phyloP scores from a whole-genome alignment of 352 stramenopile species.

The Globisporangium uncinulatum region DNA sequence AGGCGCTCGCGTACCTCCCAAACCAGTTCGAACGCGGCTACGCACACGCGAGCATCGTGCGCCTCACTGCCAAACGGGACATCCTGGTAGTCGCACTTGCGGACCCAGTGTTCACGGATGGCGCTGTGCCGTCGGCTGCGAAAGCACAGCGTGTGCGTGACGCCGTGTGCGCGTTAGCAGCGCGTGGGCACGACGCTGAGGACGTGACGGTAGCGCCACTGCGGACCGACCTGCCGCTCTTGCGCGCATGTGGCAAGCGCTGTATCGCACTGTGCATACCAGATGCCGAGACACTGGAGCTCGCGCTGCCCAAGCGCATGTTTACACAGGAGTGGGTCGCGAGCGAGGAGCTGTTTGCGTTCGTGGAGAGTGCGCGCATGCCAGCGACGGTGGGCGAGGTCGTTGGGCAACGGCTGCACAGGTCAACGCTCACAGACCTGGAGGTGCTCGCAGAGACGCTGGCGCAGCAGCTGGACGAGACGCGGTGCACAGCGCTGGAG shows the following conservation, averaged over 20 bases:
- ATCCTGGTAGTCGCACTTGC: slow-evolving; percentile 7
- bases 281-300: slow-evolving; percentile 14
- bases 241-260: slow-evolving; percentile 11
- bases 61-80: slow-evolving; percentile 3
- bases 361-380: slow-evolving; percentile 9
- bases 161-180: slow-evolving; percentile 1
- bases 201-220: background rate
- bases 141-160: slow-evolving; percentile 13
- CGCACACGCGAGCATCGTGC: slow-evolving; percentile 9
- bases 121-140: background rate
- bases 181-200: background rate
- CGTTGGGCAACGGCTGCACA: slow-evolving; percentile 5
- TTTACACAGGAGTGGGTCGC: slow-evolving; percentile 19
- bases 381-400: slow-evolving; percentile 10
- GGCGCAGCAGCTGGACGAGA: slow-evolving; percentile 3
- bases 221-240: slow-evolving; percentile 3
- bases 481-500: slow-evolving; percentile 4
- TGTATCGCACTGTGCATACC: slow-evolving; percentile 12
- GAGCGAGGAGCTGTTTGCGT: slow-evolving; percentile 14
- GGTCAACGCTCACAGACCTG: slow-evolving; percentile 7
- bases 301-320: slow-evolving; percentile 14
- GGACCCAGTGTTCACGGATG: slow-evolving; percentile 7
- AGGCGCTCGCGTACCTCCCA: slow-evolving; percentile 20
- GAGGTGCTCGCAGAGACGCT: slow-evolving; percentile 1
- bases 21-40: slow-evolving; percentile 22